Conservation (phyloP, 768 basidiomycete species). For the Chalciporus pseudorubinellus region DNA sequence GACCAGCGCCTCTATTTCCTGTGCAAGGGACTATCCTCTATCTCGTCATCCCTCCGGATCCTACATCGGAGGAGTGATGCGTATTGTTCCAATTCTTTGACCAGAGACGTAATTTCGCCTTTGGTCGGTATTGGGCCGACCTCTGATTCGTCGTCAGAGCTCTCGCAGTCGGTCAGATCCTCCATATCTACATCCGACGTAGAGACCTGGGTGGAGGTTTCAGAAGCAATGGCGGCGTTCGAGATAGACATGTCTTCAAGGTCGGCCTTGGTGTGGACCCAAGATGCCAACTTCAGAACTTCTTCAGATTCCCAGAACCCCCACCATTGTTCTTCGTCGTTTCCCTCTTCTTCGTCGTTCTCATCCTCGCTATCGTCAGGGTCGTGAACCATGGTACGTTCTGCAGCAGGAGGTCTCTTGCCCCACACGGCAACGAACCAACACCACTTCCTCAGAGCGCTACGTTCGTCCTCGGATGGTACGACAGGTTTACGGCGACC, state of each 20-base stretch:
- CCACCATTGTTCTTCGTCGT: conserved; percentile 66
- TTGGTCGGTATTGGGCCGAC: conserved; percentile 18
- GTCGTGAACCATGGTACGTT: conserved; percentile 26
- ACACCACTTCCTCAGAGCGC: conserved; percentile 57
- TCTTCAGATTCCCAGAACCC: conserved; percentile 66
- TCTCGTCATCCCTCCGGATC: conserved; percentile 33
- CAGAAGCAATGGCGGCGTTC: background rate
- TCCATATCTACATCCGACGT: conserved; percentile 23
- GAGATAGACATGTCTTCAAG: conserved; percentile 27
- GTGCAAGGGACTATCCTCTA: conserved; percentile 2
- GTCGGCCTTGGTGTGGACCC: conserved; percentile 53
- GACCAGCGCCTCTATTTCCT: conserved; percentile 9
- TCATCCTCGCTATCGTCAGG: conserved; percentile 25
- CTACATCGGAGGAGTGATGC: conserved; percentile 62
- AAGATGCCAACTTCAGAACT: conserved; percentile 61
- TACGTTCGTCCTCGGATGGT: conserved; percentile 49
- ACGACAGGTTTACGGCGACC: conserved; percentile 39
- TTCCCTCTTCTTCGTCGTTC: conserved; percentile 29
- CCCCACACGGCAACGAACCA: conserved; percentile 83
- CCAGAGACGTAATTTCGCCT: conserved; percentile 43
- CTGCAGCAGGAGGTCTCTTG: conserved; percentile 39
- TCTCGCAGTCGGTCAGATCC: conserved; percentile 10
- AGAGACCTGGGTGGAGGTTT: background rate
- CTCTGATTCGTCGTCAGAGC: conserved; percentile 4
- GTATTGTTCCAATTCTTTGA: conserved; percentile 56